Evolutionary conservation across 768 basidiomycete species (phyloP), one percentile per base, ranked within the genome.

Genomic region (Austroboletus eburneus): DNA sequence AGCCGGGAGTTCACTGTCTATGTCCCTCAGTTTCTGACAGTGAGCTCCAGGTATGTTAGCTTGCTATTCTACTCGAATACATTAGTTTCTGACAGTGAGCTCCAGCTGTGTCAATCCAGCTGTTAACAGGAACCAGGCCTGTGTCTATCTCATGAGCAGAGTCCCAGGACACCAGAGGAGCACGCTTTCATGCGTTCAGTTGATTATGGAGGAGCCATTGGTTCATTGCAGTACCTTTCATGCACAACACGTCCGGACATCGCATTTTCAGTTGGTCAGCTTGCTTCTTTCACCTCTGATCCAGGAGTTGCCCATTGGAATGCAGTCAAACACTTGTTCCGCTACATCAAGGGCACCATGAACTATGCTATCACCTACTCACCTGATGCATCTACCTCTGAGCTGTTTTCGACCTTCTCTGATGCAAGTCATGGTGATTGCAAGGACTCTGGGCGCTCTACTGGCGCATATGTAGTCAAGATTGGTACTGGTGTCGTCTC

Each of bases 271-370:
- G 54, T 64, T 0, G 51, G 49, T 16, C 34, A 36, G 14, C 33
- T 34, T 34, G 33, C 33, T n/a, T 34, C 33, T 14, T 34, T 34
- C 16, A 34, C 33, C 16, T 5, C 46, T 0, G 63, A 68, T 33
- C 67, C 69, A 0, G 50, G 48, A 0, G 39, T 38, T 2, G 38
- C 43, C 4, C 64, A 65, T 35, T 62, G 57, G 56, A 52, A 48
- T 34, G 33, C 33, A 5, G 14, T 34, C 14, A 34, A 9, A 34
- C 52, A 50, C 29, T 38, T 61, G 9, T 17, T 43, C 4, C 44
- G 44, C 4, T 62, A 61, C 34, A 27, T 34, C 16, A 34, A 34
- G 33, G 7, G 33, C 33, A 34, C 33, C 9, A 34, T 34, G 14
- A 9, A 8, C 7, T 34, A 34, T 34, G 7, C 12, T n/a, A 34